These are phyloP conservation scores for Fusarium multiceps DNA, from an alignment of 2,329 filamentous ascomycete species.

Conservation along the genomic window DNA sequence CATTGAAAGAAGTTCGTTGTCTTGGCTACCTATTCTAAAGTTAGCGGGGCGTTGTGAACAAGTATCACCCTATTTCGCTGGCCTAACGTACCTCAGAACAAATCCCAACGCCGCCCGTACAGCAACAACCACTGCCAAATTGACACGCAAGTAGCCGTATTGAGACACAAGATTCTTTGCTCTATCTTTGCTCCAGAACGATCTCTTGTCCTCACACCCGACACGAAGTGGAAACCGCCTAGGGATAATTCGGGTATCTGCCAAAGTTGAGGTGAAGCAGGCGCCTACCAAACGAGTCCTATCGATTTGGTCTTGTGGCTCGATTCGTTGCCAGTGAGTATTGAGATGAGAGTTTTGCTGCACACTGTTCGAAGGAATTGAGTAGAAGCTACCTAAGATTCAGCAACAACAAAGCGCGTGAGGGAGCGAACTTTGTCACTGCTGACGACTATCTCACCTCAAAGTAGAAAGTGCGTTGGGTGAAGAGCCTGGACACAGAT, in stretches of 20 bases:
- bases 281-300: slow-evolving; percentile 9
- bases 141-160: not conserved
- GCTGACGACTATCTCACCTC: slow-evolving; percentile 12
- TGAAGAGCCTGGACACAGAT: slow-evolving; percentile 3
- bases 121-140: not conserved
- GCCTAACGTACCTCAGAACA: not conserved
- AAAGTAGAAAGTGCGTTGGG: slow-evolving; percentile 10
- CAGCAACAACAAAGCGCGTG: not conserved
- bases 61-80: slow-evolving; percentile 8
- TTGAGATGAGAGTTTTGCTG: not conserved
- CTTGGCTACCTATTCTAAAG: not conserved
- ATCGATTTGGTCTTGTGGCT: not conserved
- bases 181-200: not conserved
- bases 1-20: not conserved
- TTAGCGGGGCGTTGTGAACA: slow-evolving; percentile 14
- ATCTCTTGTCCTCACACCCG: not conserved
- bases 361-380: slow-evolving; percentile 3
- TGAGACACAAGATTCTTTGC: not conserved
- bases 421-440: slow-evolving; percentile 18
- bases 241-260: not conserved
- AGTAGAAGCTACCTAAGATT: not conserved
- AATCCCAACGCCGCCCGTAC: not conserved
- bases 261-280: slow-evolving; percentile 1
- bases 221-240: not conserved
- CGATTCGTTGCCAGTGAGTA: slow-evolving; percentile 14